Evolutionary conservation across 106 monocot species (phyloP), one percentile per base, ranked within the genome.

Genomic region (Iris macrosiphon): DNA sequence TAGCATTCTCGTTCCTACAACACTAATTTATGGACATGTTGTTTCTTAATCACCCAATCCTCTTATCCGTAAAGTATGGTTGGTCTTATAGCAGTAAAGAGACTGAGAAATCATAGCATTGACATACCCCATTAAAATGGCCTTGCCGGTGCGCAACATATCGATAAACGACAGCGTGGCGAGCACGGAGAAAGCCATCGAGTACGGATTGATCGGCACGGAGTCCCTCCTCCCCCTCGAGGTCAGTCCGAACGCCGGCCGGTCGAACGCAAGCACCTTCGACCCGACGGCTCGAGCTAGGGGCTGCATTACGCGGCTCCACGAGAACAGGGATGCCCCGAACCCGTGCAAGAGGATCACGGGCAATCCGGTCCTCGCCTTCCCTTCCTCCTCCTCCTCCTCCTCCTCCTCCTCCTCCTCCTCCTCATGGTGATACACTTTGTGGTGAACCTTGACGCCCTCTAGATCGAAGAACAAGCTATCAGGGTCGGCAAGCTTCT

Each of bases 241-340:
- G 18, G 94, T 85, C 63, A 94, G 57, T 9, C 93, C 93, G 49
- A 93, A 93, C n/a, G 87, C 94, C 9, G 94, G 94, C 18, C 94
- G 80, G 22, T 94, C 94, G 40, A 94, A 94, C 0, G 88, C 94
- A n/a, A 94, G 81, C 39, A 88, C 94, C 43, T 81, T 81, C 20
- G 84, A 79, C 19, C 78, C 75, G 7, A 40, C 58, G 6, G 85
- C 6, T 17, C 68, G 45, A 21, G 94, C 77, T 14, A 94, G 72
- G 13, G 81, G 73, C 62, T 72, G 64, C 88, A 88, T 79, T 0
- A 88, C 78, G n/a, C 64, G 59, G 45, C 33, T 44, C 94, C 94
- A 94, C 9, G 94, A 94, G 68, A 81, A 94, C 6, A 81, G 69
- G 0, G 94, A 94, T 3, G 94, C 84, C 10, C 84, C 88, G 47